Evolutionary conservation across 345 rosid species (phyloP).

Genomic region (Arabidopsis suecica): DNA sequence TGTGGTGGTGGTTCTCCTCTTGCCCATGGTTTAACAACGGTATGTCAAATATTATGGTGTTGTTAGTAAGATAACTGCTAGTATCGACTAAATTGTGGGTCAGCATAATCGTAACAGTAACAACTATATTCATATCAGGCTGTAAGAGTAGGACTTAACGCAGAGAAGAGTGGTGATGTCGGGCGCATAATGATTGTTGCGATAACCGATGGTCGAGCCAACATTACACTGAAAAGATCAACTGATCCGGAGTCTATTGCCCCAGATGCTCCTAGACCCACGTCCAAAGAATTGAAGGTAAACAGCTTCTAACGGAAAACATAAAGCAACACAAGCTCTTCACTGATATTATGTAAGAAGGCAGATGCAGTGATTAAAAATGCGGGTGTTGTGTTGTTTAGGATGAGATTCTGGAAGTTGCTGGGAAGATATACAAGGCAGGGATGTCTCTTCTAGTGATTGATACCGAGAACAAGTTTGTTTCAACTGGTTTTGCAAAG

Average conservation of each 20-base stretch:
- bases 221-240: conserved; percentile 88
- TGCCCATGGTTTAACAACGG: conserved; percentile 97
- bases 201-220: conserved; percentile 94
- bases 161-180: conserved; percentile 97
- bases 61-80: not conserved
- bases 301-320: not conserved
- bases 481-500: conserved; percentile 95
- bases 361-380: not conserved
- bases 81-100: not conserved
- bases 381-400: conserved; percentile 33
- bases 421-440: conserved; percentile 85
- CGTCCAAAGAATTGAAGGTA: conserved; percentile 90
- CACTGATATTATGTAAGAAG: conserved; percentile 1
- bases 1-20: conserved; percentile 99
- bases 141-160: conserved; percentile 92
- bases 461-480: conserved; percentile 98
- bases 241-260: conserved; percentile 78
- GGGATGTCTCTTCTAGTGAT: conserved; percentile 96
- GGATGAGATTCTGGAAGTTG: conserved; percentile 97
- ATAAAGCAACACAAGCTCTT: not conserved
- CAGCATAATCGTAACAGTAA: not conserved
- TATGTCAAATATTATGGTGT: conserved; percentile 40
- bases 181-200: conserved; percentile 97
- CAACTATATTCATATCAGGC: conserved; percentile 54
- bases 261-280: conserved; percentile 83